These are phyloP conservation scores for Diplodia sapinea DNA, from an alignment of 2,329 filamentous ascomycete species.

Conservation along the genomic window DNA sequence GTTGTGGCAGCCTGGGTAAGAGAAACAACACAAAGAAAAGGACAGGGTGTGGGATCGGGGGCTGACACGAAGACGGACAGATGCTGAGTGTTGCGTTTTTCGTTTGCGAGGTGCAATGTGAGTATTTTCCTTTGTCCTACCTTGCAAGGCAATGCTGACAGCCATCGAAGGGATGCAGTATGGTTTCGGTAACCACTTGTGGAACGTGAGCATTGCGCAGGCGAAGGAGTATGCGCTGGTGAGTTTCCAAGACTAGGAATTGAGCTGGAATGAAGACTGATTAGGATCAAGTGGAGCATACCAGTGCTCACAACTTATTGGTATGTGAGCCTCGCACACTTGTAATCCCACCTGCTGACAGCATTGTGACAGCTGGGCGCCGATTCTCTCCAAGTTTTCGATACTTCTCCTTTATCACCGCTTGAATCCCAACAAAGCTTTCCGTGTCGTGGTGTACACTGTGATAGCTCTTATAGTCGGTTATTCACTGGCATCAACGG, in stretches of 20 bases:
- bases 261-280: neutral
- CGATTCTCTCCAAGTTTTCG: constrained; percentile 17
- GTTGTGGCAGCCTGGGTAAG: constrained; percentile 23
- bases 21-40: neutral
- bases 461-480: constrained; percentile 7
- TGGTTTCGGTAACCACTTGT: constrained; percentile 15
- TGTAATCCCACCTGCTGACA: neutral
- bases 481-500: constrained; percentile 2
- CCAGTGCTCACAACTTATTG: constrained; percentile 9
- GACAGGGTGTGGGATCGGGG: too few species aligned
- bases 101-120: constrained; percentile 16
- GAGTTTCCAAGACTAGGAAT: neutral
- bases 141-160: neutral
- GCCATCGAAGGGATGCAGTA: constrained; percentile 3
- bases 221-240: constrained; percentile 1
- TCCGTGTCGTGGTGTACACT: neutral
- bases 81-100: constrained; percentile 12
- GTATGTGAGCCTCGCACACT: neutral
- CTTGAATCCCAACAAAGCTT: constrained; percentile 8
- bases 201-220: constrained; percentile 7
- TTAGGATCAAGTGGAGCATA: neutral
- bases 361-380: neutral
- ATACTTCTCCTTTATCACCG: constrained; percentile 11
- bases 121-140: neutral
- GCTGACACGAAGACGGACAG: neutral